Evolutionary conservation across 148 eudicot genomes (phyloP).

Genomic region (Camellia granthamiana): DNA sequence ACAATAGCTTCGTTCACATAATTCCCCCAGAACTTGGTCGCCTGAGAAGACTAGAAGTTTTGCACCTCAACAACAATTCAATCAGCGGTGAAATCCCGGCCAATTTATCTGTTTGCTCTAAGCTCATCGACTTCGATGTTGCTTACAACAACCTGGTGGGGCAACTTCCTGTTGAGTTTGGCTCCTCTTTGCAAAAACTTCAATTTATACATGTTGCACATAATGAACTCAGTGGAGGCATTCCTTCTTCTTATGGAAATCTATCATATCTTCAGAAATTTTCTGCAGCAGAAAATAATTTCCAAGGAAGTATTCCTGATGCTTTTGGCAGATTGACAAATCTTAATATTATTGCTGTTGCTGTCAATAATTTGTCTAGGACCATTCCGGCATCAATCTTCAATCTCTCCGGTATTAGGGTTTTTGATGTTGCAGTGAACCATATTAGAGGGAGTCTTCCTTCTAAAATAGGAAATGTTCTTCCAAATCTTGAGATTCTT

Average conservation of each 20-base stretch:
- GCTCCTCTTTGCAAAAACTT: conserved; percentile 18
- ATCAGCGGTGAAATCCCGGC: background rate
- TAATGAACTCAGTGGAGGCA: background rate
- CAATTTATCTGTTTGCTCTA: conserved; percentile 5
- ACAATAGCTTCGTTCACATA: background rate
- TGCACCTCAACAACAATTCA: conserved; percentile 1
- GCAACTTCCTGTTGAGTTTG: conserved; percentile 1
- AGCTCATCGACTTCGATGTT: background rate
- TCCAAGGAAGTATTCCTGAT: background rate
- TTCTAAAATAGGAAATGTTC: background rate
- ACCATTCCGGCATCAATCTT: background rate
- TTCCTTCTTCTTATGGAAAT: background rate
- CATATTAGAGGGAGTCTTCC: background rate
- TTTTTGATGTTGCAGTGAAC: background rate
- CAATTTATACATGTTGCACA: background rate
- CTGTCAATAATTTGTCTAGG: background rate
- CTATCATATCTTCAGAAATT: background rate
- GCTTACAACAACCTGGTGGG: too few relatives aligned
- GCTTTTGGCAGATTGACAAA: too few relatives aligned
- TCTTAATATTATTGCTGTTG: background rate
- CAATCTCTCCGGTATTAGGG: background rate
- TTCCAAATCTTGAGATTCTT: background rate
- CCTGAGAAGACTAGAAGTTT: background rate
- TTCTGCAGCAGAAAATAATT: background rate
- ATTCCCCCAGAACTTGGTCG: conserved; percentile 6